A percentile compares a stretch with the other conserved stretches of the same genome.
Conservation (phyloP, 306 rosid species). For the Gleditsia sinensis region DNA sequence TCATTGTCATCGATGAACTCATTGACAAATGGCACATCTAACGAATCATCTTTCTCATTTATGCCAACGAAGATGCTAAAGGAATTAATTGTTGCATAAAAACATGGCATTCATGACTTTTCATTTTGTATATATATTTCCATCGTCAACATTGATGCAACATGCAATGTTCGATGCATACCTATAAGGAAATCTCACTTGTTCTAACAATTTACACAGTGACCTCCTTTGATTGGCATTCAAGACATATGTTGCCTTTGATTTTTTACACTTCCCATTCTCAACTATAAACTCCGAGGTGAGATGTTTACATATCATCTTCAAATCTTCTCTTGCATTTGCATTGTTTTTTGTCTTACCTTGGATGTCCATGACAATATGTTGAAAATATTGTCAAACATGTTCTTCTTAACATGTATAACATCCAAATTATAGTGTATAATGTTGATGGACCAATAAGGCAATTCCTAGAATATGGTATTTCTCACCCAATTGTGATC, state of each 20-base stretch:
- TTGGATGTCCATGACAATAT: neutral
- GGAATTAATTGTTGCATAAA: neutral
- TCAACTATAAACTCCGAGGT: neutral
- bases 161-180: neutral
- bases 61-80: neutral
- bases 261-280: no score
- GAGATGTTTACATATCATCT: neutral
- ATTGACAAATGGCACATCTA: no score
- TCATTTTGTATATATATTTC: neutral
- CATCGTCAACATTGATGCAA: neutral
- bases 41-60: no score
- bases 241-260: no score
- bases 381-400: neutral
- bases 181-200: neutral
- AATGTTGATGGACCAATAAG: no score
- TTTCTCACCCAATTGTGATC: no score
- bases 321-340: neutral
- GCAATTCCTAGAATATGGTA: no score
- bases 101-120: neutral
- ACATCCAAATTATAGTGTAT: neutral
- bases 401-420: no score
- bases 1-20: no score
- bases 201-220: neutral
- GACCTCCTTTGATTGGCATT: neutral
- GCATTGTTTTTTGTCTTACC: no score